Base-by-base conservation (phyloP, 345 rosid genomes). In the Cardiospermum halicacabum region DNA sequence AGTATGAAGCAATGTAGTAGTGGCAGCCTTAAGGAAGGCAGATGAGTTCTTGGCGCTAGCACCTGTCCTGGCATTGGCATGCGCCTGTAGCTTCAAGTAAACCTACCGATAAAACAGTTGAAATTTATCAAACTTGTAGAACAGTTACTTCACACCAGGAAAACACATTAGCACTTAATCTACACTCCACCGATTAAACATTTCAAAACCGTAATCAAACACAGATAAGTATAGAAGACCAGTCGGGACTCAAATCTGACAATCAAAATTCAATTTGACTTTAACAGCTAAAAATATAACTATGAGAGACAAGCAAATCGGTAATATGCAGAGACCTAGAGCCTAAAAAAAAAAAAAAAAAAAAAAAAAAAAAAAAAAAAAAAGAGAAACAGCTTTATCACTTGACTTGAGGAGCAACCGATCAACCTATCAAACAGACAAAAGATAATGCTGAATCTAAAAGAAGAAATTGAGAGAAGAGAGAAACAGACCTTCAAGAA, bases 1-100 rank as follows among this genome's bases (percentile, higher is more conserved):
- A 21, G 97, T 91, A 73, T 94, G 99, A 65, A 94, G 85, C 78
- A 94, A 42, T 39, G 93, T 94, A 11, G 99, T 91, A 37, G 97
- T 91, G 58, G 99, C 93, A 66, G 91, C 89, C 75, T 91, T 94
- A 43, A 94, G 96, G 77, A 94, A 94, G 16, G 97, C 94, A 18
- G 94, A 94, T 7, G 97, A 89, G 76, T 87, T 87, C 76, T 91
- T 94, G 8, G 82, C 76, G 0, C 83, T 89, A 68, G 82, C 83
- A 56, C 97, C 96, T 59, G 85, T 84, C 69, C 86, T 83, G 24
- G 88, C 84, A 73, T 81, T 91, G 16, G 87, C 96, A 69, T 91
- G 93, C 4, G 88, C 87, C 74, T 89, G 96, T 47, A 94, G 89
- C 71, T 94, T 84, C 70, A 85, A 70, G 76, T 84, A 94, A 61